These are phyloP conservation scores for Podila epigama DNA, from an alignment of 192 early-diverging fungal genomes.

Conservation along the genomic window DNA sequence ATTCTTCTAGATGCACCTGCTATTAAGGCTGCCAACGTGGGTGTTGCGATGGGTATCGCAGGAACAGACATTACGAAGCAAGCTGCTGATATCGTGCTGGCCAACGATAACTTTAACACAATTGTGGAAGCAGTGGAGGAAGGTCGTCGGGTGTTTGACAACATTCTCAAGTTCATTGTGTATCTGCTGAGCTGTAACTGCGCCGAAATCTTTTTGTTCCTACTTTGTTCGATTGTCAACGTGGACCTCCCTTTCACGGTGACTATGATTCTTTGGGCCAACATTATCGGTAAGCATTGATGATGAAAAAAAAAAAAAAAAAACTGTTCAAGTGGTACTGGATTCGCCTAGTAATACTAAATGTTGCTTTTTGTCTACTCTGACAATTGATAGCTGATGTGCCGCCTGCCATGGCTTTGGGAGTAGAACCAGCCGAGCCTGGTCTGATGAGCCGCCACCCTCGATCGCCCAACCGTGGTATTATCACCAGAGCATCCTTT, in stretches of 20 bases:
- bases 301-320: background rate
- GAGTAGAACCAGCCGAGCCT: slow-evolving; percentile 86
- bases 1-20: slow-evolving; percentile 82
- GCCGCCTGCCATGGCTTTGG: slow-evolving; percentile 94
- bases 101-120: slow-evolving; percentile 95
- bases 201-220: slow-evolving; percentile 92
- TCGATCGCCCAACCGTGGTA: slow-evolving; percentile 75
- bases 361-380: background rate
- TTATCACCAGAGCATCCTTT: slow-evolving; percentile 72
- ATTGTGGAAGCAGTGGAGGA: slow-evolving; percentile 95
- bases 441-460: slow-evolving; percentile 88
- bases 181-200: slow-evolving; percentile 94
- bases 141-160: slow-evolving; percentile 95
- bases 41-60: slow-evolving; percentile 95
- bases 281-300: slow-evolving; percentile 82
- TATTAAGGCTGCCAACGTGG: slow-evolving; percentile 95
- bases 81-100: slow-evolving; percentile 95
- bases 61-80: slow-evolving; percentile 99
- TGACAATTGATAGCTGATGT: slow-evolving; percentile 75
- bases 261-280: slow-evolving; percentile 96
- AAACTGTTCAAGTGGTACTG: background rate
- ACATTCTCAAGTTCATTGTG: slow-evolving; percentile 97
- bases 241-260: slow-evolving; percentile 88
- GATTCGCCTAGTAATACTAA: background rate
- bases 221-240: slow-evolving; percentile 78